Conservation (phyloP, 176 grass and related monocot genomes). For the Hsuehochloa calcarea region DNA sequence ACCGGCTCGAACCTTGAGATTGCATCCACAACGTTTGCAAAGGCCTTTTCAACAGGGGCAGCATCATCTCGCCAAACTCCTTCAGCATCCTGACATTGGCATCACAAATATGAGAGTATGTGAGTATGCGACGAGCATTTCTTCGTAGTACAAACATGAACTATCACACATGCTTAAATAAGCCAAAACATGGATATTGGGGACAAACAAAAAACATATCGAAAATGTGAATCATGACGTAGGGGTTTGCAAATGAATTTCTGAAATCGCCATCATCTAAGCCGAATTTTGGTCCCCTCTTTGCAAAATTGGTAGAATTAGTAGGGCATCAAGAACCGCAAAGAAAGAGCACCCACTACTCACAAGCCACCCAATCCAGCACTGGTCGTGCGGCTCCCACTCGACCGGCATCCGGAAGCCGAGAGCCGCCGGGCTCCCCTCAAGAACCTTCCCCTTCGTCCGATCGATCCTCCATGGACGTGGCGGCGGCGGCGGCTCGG, state of each 20-base stretch:
- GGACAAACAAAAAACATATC: too few species aligned
- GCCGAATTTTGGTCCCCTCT: too few species aligned
- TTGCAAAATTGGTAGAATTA: too few species aligned
- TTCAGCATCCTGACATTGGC: not conserved
- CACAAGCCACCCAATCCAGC: slow-evolving; percentile 84
- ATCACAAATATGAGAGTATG: not conserved
- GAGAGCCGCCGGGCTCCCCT: not conserved
- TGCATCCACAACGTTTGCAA: not conserved
- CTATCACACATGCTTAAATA: too few species aligned
- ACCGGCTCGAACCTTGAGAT: not conserved
- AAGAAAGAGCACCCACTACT: not conserved
- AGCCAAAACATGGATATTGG: too few species aligned
- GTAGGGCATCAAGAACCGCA: not conserved
- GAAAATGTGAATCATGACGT: too few species aligned
- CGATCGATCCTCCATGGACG: not conserved
- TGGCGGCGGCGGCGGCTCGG: not conserved
- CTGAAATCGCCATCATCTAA: too few species aligned
- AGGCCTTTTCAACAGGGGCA: not conserved
- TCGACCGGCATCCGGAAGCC: slow-evolving; percentile 79
- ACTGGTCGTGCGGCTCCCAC: slow-evolving; percentile 80
- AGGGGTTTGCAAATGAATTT: too few species aligned
- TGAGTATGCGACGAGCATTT: too few species aligned
- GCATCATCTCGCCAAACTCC: not conserved
- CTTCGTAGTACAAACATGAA: too few species aligned
- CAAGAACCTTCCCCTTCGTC: not conserved